Evolutionary conservation across 257 asterid genomes (phyloP), one percentile per base, ranked within the genome.

Genomic region (Verbena officinalis): DNA sequence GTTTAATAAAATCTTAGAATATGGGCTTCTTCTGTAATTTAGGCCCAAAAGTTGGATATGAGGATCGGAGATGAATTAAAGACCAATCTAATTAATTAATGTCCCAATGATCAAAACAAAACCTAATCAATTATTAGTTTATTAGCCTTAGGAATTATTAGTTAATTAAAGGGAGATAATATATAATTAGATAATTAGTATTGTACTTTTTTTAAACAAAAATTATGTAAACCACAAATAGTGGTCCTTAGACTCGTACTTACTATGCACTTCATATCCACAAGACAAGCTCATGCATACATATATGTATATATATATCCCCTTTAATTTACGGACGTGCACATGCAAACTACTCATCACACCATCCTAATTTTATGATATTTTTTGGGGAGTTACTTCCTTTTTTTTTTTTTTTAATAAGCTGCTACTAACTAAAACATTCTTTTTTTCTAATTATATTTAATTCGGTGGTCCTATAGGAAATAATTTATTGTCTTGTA

Each of bases 331-430:
- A 67, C 73, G 72, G 64, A 62, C 78, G 59, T 72, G 55, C 77
- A 72, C 71, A 72, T 64, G 81, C 75, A 61, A 62, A 49, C n/a
- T n/a, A n/a, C 57, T 60, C 73, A 69, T 71, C 65, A 65, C 48
- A 62, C 73, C 77, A 57, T 69, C 55, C 64, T 24, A 22, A 67
- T 64, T 56, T 15, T 46, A 55, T 63, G 40, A 56, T 48, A 15
- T 46, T 56, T 15, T 17, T n/a, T n/a, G n/a, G n/a, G n/a, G n/a
- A n/a, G n/a, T n/a, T n/a, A n/a, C n/a, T n/a, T n/a, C n/a, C n/a
- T n/a, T n/a, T n/a, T n/a, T n/a, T n/a, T n/a, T n/a, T n/a, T n/a
- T n/a, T n/a, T n/a, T n/a, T n/a, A n/a, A n/a, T n/a, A n/a, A n/a
- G n/a, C n/a, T n/a, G n/a, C n/a, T n/a, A n/a, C n/a, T n/a, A n/a